These are phyloP conservation scores for Kazachstania psychrophila DNA, from an alignment of 805 yeast species.

Conservation along the genomic window DNA sequence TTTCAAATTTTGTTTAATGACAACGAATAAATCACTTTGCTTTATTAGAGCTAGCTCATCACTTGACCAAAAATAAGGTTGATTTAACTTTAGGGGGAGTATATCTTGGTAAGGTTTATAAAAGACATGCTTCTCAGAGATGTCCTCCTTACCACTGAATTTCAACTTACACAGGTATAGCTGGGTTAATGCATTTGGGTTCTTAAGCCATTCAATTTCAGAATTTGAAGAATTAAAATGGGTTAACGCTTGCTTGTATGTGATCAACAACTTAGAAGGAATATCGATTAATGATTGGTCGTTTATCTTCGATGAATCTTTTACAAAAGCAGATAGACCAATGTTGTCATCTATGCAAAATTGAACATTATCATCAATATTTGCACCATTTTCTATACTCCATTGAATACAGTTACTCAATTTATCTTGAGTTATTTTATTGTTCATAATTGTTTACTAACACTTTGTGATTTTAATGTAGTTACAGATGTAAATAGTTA, in stretches of 20 bases:
- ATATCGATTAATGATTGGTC: conserved; percentile 29
- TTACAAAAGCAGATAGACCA: conserved; percentile 29
- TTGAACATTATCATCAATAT: conserved; percentile 28
- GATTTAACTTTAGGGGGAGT: conserved; percentile 42
- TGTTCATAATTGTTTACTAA: no score
- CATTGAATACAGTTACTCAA: conserved; percentile 26
- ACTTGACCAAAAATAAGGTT: conserved; percentile 60
- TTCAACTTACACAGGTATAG: conserved; percentile 36
- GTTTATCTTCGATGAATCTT: conserved; percentile 3
- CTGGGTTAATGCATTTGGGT: conserved; percentile 30
- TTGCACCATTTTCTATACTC: conserved; percentile 34
- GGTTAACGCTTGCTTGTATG: conserved; percentile 31
- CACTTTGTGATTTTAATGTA: no score
- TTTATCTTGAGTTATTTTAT: no score
- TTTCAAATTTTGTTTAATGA: conserved; percentile 39
- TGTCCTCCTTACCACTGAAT: conserved; percentile 26
- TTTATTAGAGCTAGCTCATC: conserved; percentile 42
- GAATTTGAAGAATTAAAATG: conserved; percentile 22
- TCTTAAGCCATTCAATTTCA: conserved; percentile 3
- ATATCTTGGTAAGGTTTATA: conserved; percentile 40
- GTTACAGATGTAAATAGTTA: no score
- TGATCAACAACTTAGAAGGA: conserved; percentile 33
- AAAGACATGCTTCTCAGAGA: conserved; percentile 10
- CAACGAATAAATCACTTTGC: conserved; percentile 63
- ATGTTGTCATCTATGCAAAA: conserved; percentile 25